Evolutionary conservation across 306 rosid species (phyloP).

Genomic region (Arachis stenosperma): DNA sequence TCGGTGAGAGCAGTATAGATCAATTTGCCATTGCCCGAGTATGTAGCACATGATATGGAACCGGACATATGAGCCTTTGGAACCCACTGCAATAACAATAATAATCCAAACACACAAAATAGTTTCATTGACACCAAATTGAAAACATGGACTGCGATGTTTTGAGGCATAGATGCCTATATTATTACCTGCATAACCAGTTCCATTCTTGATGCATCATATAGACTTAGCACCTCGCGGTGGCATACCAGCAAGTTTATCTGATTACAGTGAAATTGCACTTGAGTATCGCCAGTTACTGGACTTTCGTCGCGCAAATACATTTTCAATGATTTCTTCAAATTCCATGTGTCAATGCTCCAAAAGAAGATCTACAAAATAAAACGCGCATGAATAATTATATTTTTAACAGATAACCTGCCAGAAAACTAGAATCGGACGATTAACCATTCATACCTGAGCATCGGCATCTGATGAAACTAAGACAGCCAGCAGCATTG

Average conservation of each 20-base stretch:
- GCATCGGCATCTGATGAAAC: constrained; percentile 81
- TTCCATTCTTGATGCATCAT: constrained; percentile 63
- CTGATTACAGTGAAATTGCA: constrained; percentile 59
- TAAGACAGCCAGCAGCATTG: constrained; percentile 62
- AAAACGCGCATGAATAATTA: too few species aligned
- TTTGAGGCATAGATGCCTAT: background rate
- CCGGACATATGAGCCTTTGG: constrained; percentile 63
- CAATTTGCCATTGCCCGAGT: constrained; percentile 70
- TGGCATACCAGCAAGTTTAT: constrained; percentile 57
- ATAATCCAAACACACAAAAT: constrained; percentile 27
- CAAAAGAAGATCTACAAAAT: constrained; percentile 47
- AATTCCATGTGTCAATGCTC: constrained; percentile 63
- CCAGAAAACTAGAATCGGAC: too few species aligned
- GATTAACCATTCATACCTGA: constrained; percentile 49
- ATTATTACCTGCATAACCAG: constrained; percentile 52
- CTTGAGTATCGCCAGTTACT: constrained; percentile 42
- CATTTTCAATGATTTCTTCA: constrained; percentile 52
- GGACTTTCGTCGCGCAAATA: constrained; percentile 52
- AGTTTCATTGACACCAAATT: constrained; percentile 10
- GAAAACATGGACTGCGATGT: background rate
- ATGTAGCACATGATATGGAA: constrained; percentile 66
- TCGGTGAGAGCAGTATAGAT: constrained; percentile 71
- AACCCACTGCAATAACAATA: constrained; percentile 58
- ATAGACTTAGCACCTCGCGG: constrained; percentile 62
- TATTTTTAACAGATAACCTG: too few species aligned